Evolutionary conservation across 176 grass and related monocot species (phyloP), one percentile per base, ranked within the genome.

Genomic region (Eleusine indica): DNA sequence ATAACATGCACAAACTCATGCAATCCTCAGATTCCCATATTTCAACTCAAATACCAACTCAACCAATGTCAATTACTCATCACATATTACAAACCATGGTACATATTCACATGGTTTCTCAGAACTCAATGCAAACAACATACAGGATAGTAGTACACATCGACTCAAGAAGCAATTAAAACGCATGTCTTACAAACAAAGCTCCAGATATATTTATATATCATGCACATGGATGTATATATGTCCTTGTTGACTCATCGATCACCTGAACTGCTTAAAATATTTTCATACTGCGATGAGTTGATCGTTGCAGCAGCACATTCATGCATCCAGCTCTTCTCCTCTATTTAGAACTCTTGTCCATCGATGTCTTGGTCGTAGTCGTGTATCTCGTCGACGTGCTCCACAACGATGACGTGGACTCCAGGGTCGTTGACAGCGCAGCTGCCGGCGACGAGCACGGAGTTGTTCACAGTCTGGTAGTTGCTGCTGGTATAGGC

Each of bases 381-480:
- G 28, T 81, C 80, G 29, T 69, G 65, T 1, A 87, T 82, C 25
- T 92, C 58, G 53, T 84, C 76, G 19, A 84, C 81, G 69, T 86
- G 77, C 71, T 96, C 91, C 4, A 87, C 71, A 32, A 96, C 83
- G 70, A 90, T 67, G 66, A 94, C 70, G 78, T 99, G 88, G 11
- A 94, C 91, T 51, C 97, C 93, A 10, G 93, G 86, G 77, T 99
- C 93, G 66, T 90, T 81, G 63, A 89, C 89, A 41, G 64, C 57
- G 74, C 76, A 94, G 80, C 81, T 96, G 72, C 96, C 93, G 30
- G 88, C 86, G 53, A 96, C 77, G 63, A 96, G 84, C 79, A 99
- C 91, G 5, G 97, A 99, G 90, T 92, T 99, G 91, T 96, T 99
- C 13, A 92, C 88, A 42, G 97, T 93, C 89, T 99, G 97, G 90